Evolutionary conservation across 202 grass and related monocot species (phyloP).

Genomic region (Digitaria exilis): DNA sequence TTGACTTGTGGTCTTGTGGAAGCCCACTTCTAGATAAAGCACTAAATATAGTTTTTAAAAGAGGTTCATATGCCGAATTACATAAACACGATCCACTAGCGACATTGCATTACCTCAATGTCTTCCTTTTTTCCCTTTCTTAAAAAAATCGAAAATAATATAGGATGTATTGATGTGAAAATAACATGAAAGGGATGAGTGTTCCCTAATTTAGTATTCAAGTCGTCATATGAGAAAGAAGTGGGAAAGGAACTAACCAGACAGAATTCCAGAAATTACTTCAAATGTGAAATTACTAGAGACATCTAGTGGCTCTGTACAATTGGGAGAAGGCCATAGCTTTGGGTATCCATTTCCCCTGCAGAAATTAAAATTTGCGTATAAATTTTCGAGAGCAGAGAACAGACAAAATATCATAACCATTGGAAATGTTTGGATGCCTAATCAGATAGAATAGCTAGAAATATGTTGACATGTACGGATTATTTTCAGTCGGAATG

Average conservation of each 20-base stretch:
- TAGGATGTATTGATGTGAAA: not conserved
- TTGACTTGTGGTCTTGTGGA: conserved; percentile 11
- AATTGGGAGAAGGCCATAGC: conserved; percentile 86
- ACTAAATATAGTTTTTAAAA: conserved; percentile 29
- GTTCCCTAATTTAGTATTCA: not conserved
- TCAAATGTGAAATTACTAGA: conserved; percentile 92
- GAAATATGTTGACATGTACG: conserved; percentile 22
- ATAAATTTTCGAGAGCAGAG: conserved; percentile 7
- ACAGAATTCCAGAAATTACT: conserved; percentile 71
- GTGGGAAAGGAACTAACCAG: conserved; percentile 59
- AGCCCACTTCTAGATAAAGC: not conserved
- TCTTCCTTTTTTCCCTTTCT: conserved; percentile 10
- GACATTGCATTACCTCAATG: not conserved
- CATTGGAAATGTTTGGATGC: not conserved
- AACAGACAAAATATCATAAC: not conserved
- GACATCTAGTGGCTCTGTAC: conserved; percentile 88
- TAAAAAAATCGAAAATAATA: not conserved
- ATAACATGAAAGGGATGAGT: not conserved
- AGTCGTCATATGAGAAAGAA: not conserved
- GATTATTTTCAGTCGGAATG: not conserved
- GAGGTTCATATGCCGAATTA: not conserved
- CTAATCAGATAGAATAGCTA: conserved; percentile 21
- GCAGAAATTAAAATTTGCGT: conserved; percentile 25
- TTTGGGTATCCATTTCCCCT: conserved; percentile 90
- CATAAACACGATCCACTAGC: not conserved